Evolutionary conservation across 2,329 filamentous ascomycete species (phyloP).

Genomic region (Lecanicillium sp.): DNA sequence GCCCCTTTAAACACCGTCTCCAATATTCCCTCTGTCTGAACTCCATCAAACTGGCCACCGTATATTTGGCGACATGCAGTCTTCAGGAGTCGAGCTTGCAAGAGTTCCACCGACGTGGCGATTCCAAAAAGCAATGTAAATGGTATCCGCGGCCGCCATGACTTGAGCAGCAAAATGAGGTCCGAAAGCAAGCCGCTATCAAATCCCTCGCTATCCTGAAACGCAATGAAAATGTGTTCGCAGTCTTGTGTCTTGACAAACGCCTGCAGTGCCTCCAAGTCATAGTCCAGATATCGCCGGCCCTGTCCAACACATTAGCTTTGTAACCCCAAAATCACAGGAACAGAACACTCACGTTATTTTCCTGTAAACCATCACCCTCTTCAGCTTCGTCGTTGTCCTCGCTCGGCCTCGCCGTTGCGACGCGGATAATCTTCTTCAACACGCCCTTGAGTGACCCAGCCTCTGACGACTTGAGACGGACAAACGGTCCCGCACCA

Average conservation of each 20-base stretch:
- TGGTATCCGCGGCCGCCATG: conserved; percentile 67
- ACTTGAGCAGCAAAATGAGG: conserved; percentile 59
- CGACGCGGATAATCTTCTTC: conserved; percentile 64
- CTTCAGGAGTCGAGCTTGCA: conserved; percentile 65
- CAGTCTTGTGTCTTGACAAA: conserved; percentile 46
- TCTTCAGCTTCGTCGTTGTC: conserved; percentile 55
- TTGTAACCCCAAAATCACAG: background rate
- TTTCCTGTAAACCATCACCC: conserved; percentile 32
- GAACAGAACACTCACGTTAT: conserved; percentile 32
- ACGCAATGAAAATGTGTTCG: conserved; percentile 58
- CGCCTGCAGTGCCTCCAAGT: conserved; percentile 61
- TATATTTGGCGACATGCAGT: conserved; percentile 58
- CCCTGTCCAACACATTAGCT: conserved; percentile 34
- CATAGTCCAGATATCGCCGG: conserved; percentile 65
- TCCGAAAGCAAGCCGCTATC: conserved; percentile 66
- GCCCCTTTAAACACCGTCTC: conserved; percentile 63
- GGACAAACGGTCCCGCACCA: conserved; percentile 48
- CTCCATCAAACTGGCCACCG: conserved; percentile 69
- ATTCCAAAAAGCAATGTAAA: conserved; percentile 73
- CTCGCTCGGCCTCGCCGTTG: conserved; percentile 36
- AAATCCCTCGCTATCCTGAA: conserved; percentile 79
- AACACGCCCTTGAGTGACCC: conserved; percentile 64
- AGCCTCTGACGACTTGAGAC: conserved; percentile 62
- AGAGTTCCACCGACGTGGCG: conserved; percentile 72
- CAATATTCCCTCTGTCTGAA: conserved; percentile 61